phyloP scores from a whole-genome alignment of 2,329 filamentous ascomycete species.

The Sclerotinia subarctica region DNA sequence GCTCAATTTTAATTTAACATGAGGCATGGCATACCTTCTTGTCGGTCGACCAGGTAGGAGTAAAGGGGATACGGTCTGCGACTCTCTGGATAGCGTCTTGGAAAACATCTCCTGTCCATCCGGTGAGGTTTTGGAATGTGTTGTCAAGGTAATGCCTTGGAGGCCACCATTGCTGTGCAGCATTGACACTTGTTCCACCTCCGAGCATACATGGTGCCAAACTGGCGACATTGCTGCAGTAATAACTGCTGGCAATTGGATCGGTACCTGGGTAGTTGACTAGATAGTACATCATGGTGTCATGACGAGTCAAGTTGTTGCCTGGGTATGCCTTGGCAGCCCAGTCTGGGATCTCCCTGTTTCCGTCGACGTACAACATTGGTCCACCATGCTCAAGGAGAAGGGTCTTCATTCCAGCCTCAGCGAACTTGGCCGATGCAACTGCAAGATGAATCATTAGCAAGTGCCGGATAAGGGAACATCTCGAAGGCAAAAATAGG shows the following conservation, averaged over 20 bases:
- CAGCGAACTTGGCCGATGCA: constrained; percentile 7
- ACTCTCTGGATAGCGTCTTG: constrained; percentile 10
- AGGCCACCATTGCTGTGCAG: constrained; percentile 13
- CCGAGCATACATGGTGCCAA: constrained; percentile 15
- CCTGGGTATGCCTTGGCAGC: neutral
- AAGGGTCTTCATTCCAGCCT: constrained; percentile 12
- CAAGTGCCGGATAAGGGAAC: neutral
- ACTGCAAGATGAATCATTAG: neutral
- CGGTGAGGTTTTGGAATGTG: neutral
- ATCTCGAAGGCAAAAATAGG: neutral
- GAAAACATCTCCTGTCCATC: constrained; percentile 6
- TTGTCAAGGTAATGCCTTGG: constrained; percentile 4
- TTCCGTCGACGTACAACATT: constrained; percentile 10
- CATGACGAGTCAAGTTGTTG: constrained; percentile 5
- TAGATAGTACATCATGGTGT: neutral
- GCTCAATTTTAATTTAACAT: neutral
- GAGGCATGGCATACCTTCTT: neutral
- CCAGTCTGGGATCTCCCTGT: constrained; percentile 15
- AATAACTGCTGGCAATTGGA: neutral
- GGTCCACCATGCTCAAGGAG: constrained; percentile 12
- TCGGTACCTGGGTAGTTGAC: constrained; percentile 4
- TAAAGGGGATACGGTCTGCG: neutral
- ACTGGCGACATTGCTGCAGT: neutral
- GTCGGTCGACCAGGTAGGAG: constrained; percentile 1
- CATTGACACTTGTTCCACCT: constrained; percentile 13